Evolutionary conservation across 305 asterid genomes (phyloP), one percentile per base, ranked within the genome.

Genomic region (Rubia occidens): DNA sequence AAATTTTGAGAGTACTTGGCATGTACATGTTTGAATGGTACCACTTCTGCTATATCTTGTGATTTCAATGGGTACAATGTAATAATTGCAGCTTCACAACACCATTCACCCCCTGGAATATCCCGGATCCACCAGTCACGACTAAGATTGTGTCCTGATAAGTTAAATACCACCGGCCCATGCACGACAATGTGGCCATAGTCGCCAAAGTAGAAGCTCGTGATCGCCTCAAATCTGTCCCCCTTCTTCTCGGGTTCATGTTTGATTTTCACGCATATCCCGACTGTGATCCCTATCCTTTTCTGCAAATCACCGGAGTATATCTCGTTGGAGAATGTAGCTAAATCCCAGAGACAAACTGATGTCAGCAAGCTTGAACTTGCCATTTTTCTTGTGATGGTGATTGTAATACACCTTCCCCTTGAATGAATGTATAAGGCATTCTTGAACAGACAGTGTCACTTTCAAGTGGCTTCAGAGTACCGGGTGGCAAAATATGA

Each of bases 51-150:
- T 29, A 29, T 29, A 29, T 29, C 35, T 29, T 29, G 35, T 29
- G 35, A 29, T 29, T 3, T 85, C 39, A 82, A 71, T 5, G 88
- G 87, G 70, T 73, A 87, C 39, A 82, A 51, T 5, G 56, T 86
- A 11, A 85, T 78, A 70, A 82, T 87, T 85, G 84, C 84, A 83
- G 24, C 63, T 85, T 83, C n/a, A 85, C 90, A 29, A 78, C 81
- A 15, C 90, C 90, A 8, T 74, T 80, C 11, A 77, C 89, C 8
- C 89, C 93, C 37, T 78, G 80, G 13, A 87, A 87, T 21, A 77
- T 80, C 53, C 93, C 93, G 17, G 89, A 78, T 3, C 93, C 93
- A 51, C 89, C 93, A 18, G 93, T 87, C 74, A 87, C 86, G 45
- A 86, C 81, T 58, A 85, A 61, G 53, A 6, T 55, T 3, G 89